Base-by-base conservation (phyloP, 2,329 filamentous ascomycete genomes). In the Waltergamsia citrina region DNA sequence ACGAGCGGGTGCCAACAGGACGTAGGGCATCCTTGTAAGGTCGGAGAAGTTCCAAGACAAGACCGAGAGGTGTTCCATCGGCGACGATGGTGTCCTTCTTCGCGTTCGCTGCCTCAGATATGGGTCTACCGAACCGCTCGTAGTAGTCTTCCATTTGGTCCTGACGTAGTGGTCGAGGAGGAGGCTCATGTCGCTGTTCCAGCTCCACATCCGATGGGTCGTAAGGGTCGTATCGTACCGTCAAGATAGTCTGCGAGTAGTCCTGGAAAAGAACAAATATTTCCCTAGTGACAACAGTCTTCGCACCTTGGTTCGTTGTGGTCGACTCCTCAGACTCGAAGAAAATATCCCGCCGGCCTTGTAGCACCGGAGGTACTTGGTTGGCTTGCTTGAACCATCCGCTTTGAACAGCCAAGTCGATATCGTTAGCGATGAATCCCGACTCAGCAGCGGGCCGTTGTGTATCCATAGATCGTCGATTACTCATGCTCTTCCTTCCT, bases 241-340 rank as follows among this genome's bases (percentile, higher is more conserved):
- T 86, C 48, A 98, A 74, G 42, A 93, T 70, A 0, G 90, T 96
- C 54, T 96, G 92, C 14, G 88, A 95, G 57, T 98, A 98, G 60
- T 98, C 92, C 49, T 87, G 80, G 63, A 85, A 98, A 7, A 98
- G 63, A n/a, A 96, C 67, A 46, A 82, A 92, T 27, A 95, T 70
- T 39, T 88, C 78, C 43, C 88, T 88, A 6, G 81, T 84, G 15
- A 94, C 65, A 2, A 70, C 71, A 1, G 77, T 77, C 52, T 79
- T 81, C 18, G 83, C 78, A 19, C 81, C 80, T 11, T 79, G 74
- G 42, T 79, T 78, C 9, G 73, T 70, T 11, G 80, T 73, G 6
- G 71, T 78, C 2, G 79, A 77, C 51, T 95, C 85, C 43, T 94
- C 85, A 16, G 80, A 71, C 56, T 96, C 87, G 33, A 77, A 82